Evolutionary conservation across 1,284 basidiomycete genomes (phyloP).

Genomic region (Rhodotorula sp.): DNA sequence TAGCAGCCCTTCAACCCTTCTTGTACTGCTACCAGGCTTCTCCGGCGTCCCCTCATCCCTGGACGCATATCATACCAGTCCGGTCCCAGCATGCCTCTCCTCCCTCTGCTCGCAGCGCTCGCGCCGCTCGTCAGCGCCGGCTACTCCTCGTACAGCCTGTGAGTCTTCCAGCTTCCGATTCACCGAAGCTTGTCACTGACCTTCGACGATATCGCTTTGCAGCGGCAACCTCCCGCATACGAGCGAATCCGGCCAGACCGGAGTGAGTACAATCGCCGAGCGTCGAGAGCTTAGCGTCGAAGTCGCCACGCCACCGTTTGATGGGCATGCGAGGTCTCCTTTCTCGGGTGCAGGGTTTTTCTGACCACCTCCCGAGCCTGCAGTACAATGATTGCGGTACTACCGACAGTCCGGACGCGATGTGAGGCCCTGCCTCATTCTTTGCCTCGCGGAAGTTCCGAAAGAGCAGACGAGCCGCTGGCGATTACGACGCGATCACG

Average conservation of each 20-base stretch:
- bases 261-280: slow-evolving; percentile 4
- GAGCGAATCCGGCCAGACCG: slow-evolving; percentile 13
- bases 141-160: slow-evolving; percentile 16
- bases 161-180: neutral
- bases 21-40: too few relatives aligned
- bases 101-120: slow-evolving; percentile 16
- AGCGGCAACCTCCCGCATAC: slow-evolving; percentile 22
- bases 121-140: slow-evolving; percentile 23
- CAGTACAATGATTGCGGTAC: slow-evolving; percentile 29
- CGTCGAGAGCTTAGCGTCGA: neutral
- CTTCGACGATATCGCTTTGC: neutral
- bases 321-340: neutral
- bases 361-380: neutral
- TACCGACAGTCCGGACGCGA: slow-evolving; percentile 18
- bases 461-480: neutral
- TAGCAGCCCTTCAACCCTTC: too few relatives aligned
- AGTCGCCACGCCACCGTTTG: neutral
- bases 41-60: too few relatives aligned
- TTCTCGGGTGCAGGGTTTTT: neutral
- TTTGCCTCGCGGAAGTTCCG: neutral
- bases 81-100: neutral
- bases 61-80: too few relatives aligned
- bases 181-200: neutral
- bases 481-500: neutral
- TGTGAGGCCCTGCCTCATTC: slow-evolving; percentile 3